Percentiles rank a stretch among this genome's conserved stretches.
Conservation (phyloP, 2,329 filamentous ascomycete species). For the Trichoderma afroharzianum region DNA sequence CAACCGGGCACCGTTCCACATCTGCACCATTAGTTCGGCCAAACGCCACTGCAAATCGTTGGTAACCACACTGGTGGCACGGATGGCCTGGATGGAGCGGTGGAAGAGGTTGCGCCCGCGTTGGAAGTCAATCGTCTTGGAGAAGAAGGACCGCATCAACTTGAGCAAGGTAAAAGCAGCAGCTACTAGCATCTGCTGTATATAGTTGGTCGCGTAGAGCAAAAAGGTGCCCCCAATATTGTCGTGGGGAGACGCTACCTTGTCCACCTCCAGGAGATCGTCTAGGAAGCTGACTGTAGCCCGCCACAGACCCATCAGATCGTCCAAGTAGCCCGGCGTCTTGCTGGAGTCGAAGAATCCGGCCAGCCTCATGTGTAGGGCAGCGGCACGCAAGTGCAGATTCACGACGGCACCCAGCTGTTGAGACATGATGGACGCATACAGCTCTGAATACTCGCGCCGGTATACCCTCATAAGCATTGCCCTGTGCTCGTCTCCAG, state of each 20-base stretch:
- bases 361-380: slow-evolving; percentile 70
- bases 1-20: slow-evolving; percentile 70
- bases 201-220: slow-evolving; percentile 68
- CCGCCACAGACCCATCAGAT: slow-evolving; percentile 72
- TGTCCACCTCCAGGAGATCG: slow-evolving; percentile 54
- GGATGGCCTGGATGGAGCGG: slow-evolving; percentile 65
- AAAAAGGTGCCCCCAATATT: slow-evolving; percentile 52
- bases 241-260: slow-evolving; percentile 44
- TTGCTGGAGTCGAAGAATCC: slow-evolving; percentile 78
- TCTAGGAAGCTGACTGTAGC: slow-evolving; percentile 68
- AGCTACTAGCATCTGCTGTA: slow-evolving; percentile 82
- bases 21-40: slow-evolving; percentile 81
- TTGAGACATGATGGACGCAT: slow-evolving; percentile 57
- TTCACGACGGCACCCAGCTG: slow-evolving; percentile 56
- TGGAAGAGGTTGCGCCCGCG: slow-evolving; percentile 67
- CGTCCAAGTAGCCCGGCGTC: slow-evolving; percentile 67
- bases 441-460: slow-evolving; percentile 61
- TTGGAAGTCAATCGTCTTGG: slow-evolving; percentile 65
- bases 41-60: slow-evolving; percentile 78
- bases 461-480: slow-evolving; percentile 65
- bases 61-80: slow-evolving; percentile 68
- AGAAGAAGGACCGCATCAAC: slow-evolving; percentile 73
- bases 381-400: slow-evolving; percentile 69
- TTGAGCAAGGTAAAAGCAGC: slow-evolving; percentile 75
- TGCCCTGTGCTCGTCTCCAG: slow-evolving; percentile 63